Base-by-base conservation (phyloP, 2,329 filamentous ascomycete genomes). In the Emmonsia crescens region DNA sequence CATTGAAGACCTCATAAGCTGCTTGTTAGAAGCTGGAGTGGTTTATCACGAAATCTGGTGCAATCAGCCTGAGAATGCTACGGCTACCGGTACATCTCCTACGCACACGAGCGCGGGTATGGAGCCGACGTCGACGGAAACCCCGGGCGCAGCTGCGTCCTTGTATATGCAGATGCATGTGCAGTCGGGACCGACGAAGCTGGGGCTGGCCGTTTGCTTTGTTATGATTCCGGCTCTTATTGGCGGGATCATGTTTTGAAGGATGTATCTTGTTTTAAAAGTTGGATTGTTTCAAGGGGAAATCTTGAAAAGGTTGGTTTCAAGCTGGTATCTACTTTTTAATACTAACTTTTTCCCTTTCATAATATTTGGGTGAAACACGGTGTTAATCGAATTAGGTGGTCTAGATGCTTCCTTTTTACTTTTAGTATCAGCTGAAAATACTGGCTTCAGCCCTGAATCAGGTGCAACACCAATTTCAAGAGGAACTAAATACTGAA, bases 31-130 rank as follows among this genome's bases (percentile, higher is more conserved):
- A 3, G 64, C 64, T 1, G 66, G 65, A 0, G 64, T 71, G 1
- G 57, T 60, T 1, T 70, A 66, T 64, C 60, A 66, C 16, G 66
- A 70, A 60, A 69, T 70, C 3, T 71, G 68, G 66, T 71, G 68
- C 27, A 54, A 61, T 31, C 66, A 67, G 0, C 29, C 51, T n/a
- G 64, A 60, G 16, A 69, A 67, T 62, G 65, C 61, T 2, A 68
- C 66, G 5, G 68, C 68, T 27, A 69, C 66, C 4, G 63, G 61
- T 24, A 66, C 64, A 5, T 57, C 60, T 3, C 66, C 64, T 31
- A 65, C 61, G 52, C 44, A 61, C 29, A 61, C 63, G 14, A 14
- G 36, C 6, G 44, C 33, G 24, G 52, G 16, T 4, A 24, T 31
- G 1, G 21, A 2, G n/a, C 46, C 49, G 0, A 24, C 24, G 19